Evolutionary conservation across 306 rosid genomes (phyloP).

Genomic region (Spatholobus suberectus): DNA sequence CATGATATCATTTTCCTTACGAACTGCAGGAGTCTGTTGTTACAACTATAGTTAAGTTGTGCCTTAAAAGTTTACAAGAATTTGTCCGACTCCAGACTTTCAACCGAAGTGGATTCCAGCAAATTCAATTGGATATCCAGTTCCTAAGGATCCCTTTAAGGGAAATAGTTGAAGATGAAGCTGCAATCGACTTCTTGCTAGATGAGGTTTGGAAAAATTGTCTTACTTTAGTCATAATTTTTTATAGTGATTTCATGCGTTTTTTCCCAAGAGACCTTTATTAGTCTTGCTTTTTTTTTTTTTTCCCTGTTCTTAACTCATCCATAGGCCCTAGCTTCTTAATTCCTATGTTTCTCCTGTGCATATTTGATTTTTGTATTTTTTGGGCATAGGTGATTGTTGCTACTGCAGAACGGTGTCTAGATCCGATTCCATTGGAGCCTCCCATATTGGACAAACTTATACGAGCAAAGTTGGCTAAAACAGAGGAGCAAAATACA

Average conservation of each 20-base stretch:
- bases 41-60: conserved; percentile 78
- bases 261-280: neutral
- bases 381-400: conserved; percentile 75
- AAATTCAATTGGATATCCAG: conserved; percentile 92
- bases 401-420: conserved; percentile 91
- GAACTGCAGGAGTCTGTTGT: conserved; percentile 82
- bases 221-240: conserved; percentile 19
- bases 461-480: conserved; percentile 78
- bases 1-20: conserved; percentile 42
- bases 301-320: neutral
- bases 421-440: conserved; percentile 85
- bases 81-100: conserved; percentile 83
- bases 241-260: neutral
- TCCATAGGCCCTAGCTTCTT: conserved; percentile 5
- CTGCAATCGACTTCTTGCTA: conserved; percentile 83
- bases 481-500: conserved; percentile 59
- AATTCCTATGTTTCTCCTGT: conserved; percentile 4
- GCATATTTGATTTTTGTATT: conserved; percentile 3
- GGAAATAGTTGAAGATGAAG: conserved; percentile 91
- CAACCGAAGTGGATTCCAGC: conserved; percentile 97
- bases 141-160: conserved; percentile 76
- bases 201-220: conserved; percentile 77
- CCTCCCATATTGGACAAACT: conserved; percentile 91
- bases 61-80: conserved; percentile 94
- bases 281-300: neutral